Base-by-base conservation (phyloP, 2,329 filamentous ascomycete species). In the Fusarium mangiferae region DNA sequence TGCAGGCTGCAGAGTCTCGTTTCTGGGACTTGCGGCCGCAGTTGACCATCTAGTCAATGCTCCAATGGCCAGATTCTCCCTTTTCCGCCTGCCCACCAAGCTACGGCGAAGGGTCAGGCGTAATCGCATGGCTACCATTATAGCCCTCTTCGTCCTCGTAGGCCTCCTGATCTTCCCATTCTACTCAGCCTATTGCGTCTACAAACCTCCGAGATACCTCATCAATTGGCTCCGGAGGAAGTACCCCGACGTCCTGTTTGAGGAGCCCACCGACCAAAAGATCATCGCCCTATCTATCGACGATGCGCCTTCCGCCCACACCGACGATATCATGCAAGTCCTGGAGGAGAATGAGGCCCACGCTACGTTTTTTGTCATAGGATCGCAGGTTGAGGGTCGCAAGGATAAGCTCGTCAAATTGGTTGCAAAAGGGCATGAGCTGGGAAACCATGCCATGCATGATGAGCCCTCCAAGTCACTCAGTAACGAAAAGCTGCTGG, bases 341-440 rank as follows among this genome's bases (percentile, higher is more conserved):
- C 86, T 98, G n/a, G 84, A 86, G 60, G 85, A 85, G 30, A 87
- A 94, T 78, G 86, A 88, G 64, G 94, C 92, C 20, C 89, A 87
- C 26, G 95, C 95, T 0, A 98, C 95, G 1, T 96, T 97, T 81
- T 98, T 98, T 82, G 87, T 97, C 38, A 97, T 98, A 76, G 95
- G 95, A 14, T 88, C 88, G 6, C 94, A 98, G 83, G 90, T 94
- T 15, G 75, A 85, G 0, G 89, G 87, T 4, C 81, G 85, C 35
- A 87, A 91, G 78, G 83, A 84, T 11, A 81, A 87, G 7, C 84
- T 94, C 38, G 82, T 86, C 48, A 84, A 88, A 44, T 84, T 93
- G 4, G 85, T 93, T n/a, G 83, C 84, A 42, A 84, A 83, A 55
- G 91, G 91, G 28, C 89, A 93, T 80, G 93, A 95, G 84, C 85